Base-by-base conservation (phyloP, 2,329 filamentous ascomycete species). In the Paraconiothyrium brasiliense region DNA sequence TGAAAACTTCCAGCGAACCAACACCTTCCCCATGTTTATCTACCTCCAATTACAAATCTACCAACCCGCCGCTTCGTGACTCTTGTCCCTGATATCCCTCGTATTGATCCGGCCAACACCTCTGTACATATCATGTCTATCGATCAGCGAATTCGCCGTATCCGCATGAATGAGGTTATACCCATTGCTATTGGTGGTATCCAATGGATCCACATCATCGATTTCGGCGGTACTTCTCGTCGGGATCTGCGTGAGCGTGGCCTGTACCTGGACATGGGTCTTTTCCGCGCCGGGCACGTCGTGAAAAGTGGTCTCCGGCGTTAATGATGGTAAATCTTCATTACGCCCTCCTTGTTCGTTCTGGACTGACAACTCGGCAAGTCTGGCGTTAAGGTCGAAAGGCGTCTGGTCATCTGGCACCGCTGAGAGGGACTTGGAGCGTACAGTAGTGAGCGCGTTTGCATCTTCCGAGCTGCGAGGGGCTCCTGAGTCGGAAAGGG, bases 101-200 rank as follows among this genome's bases (percentile, higher is more conserved):
- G 80, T 82, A 37, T 76, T 75, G 34, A 78, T 70, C 24, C 77
- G 66, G 3, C 75, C 75, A 22, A 76, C 62, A 0, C 72, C 75
- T 50, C 68, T 67, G 63, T 77, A 82, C 72, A 81, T 80, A 63
- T 83, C 81, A 64, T 83, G 81, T 59, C 81, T 66, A 62, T 78
- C 77, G 43, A 80, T 74, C 58, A 78, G 64, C 50, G 73, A 78
- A 27, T 75, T 73, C 34, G 77, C 68, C 16, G 76, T 77, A 16
- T 72, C 75, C 11, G 70, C 71, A 39, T 73, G 69, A 9, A 59
- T 60, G 5, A 78, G 54, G 0, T 46, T 34, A 55, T 70, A 46
- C 14, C 24, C 39, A 22, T 41, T 63, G 44, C 67, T 63, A 4
- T 20, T 20, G 9, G 24, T 46, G 7, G 41, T 55, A 27, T 57